Evolutionary conservation across 257 asterid genomes (phyloP).

Genomic region (Solanum dulcamara): DNA sequence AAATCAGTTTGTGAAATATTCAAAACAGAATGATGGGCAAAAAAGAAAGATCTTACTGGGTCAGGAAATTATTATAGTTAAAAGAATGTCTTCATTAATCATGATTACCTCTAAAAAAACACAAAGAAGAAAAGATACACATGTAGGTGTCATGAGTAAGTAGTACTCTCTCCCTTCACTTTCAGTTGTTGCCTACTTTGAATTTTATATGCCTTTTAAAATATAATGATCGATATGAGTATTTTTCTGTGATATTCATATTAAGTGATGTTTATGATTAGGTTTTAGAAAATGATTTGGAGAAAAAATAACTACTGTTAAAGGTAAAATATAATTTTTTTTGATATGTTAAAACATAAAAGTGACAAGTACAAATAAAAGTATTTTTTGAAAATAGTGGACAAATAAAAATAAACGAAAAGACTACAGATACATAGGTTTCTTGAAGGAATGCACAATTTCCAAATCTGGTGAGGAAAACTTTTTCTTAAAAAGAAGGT

Average conservation of each 20-base stretch:
- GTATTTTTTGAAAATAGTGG: too few relatives aligned
- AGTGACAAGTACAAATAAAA: too few relatives aligned
- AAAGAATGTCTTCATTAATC: neutral
- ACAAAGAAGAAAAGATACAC: neutral
- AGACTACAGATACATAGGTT: conserved; percentile 1
- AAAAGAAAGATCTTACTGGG: neutral
- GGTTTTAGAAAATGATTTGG: too few relatives aligned
- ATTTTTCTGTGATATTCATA: too few relatives aligned
- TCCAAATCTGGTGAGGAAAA: conserved; percentile 24
- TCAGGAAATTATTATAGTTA: neutral
- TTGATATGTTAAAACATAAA: too few relatives aligned
- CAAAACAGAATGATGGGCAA: neutral
- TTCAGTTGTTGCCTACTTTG: neutral
- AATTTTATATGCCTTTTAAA: neutral
- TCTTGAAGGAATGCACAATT: conserved; percentile 41
- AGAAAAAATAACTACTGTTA: too few relatives aligned
- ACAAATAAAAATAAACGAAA: too few relatives aligned
- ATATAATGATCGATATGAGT: neutral
- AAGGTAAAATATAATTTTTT: too few relatives aligned
- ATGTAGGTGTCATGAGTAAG: neutral
- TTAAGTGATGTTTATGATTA: too few relatives aligned
- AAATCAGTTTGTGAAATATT: neutral
- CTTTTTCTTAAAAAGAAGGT: conserved; percentile 34
- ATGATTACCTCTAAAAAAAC: neutral
- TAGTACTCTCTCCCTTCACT: neutral